phyloP scores from a whole-genome alignment of 331 rosid genomes.

The Saraca asoca region DNA sequence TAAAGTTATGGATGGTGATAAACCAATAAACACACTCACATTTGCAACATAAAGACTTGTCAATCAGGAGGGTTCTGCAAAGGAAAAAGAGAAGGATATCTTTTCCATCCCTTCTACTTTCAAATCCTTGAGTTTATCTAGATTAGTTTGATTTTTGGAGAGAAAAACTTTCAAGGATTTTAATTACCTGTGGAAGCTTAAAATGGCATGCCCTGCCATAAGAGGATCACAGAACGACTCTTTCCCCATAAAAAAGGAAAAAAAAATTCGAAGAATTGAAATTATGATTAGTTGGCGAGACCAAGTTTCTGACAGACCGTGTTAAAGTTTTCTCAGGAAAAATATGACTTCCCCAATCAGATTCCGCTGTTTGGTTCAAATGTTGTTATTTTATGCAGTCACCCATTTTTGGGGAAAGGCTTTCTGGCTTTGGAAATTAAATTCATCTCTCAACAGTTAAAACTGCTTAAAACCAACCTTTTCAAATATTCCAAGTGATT shows the following conservation, averaged over 20 bases:
- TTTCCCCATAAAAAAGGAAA: neutral
- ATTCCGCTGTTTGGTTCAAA: conserved; percentile 26
- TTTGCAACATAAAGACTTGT: conserved; percentile 38
- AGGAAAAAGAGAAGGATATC: conserved; percentile 9
- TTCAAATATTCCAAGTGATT: conserved; percentile 46
- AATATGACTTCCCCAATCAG: neutral
- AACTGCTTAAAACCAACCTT: conserved; percentile 55
- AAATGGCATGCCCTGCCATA: conserved; percentile 6
- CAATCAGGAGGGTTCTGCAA: conserved; percentile 94
- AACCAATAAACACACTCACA: neutral
- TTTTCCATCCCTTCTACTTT: no score
- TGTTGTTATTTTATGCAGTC: conserved; percentile 52
- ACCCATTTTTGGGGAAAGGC: conserved; percentile 44
- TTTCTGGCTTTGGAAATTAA: conserved; percentile 57
- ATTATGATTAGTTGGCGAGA: conserved; percentile 13
- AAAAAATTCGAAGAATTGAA: neutral
- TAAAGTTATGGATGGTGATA: neutral
- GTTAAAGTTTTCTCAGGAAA: conserved; percentile 13
- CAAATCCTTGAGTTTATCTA: no score
- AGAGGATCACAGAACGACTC: conserved; percentile 17
- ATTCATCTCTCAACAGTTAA: conserved; percentile 54
- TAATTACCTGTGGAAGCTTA: conserved; percentile 12
- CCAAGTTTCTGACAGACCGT: neutral
- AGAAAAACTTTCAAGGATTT: conserved; percentile 26
- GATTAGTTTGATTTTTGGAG: conserved; percentile 13